These are phyloP conservation scores for Tricholoma furcatifolium DNA, from an alignment of 768 basidiomycete genomes.

Conservation along the genomic window DNA sequence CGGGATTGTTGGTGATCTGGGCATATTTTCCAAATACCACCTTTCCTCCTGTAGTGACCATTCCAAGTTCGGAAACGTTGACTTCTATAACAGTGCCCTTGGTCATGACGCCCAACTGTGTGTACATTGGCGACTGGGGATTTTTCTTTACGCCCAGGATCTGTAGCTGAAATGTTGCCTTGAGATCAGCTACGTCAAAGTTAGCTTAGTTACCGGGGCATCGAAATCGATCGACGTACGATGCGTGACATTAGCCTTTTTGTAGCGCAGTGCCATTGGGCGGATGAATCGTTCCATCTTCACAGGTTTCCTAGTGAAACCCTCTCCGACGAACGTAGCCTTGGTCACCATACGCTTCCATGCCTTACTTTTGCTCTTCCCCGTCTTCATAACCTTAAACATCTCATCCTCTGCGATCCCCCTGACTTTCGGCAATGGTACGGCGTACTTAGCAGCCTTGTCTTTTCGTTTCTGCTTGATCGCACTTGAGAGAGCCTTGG, in stretches of 20 bases:
- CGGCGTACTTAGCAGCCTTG: constrained; percentile 97
- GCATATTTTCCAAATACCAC: constrained; percentile 93
- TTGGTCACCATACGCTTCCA: constrained; percentile 99
- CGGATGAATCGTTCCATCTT: constrained; percentile 98
- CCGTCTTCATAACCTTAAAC: constrained; percentile 99
- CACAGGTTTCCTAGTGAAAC: constrained; percentile 97
- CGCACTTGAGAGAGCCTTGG: constrained; percentile 92
- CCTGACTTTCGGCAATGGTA: constrained; percentile 93
- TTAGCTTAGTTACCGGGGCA: constrained; percentile 1
- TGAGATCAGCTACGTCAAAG: constrained; percentile 73
- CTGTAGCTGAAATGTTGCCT: constrained; percentile 98
- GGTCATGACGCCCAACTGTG: constrained; percentile 93
- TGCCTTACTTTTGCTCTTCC: constrained; percentile 91
- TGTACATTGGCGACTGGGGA: constrained; percentile 98
- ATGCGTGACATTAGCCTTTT: constrained; percentile 98
- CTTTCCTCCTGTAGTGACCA: constrained; percentile 97
- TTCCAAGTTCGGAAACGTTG: constrained; percentile 96
- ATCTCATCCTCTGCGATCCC: constrained; percentile 99
- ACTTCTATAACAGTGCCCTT: constrained; percentile 99
- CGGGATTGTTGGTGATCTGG: constrained; percentile 91
- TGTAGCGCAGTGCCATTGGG: constrained; percentile 96
- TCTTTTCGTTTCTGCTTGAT: constrained; percentile 99
- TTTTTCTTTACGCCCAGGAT: constrained; percentile 99
- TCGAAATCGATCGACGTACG: constrained; percentile 51
- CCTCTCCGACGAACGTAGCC: constrained; percentile 97